phyloP scores from a whole-genome alignment of 2,329 filamentous ascomycete species.

The Ilyonectria destructans region DNA sequence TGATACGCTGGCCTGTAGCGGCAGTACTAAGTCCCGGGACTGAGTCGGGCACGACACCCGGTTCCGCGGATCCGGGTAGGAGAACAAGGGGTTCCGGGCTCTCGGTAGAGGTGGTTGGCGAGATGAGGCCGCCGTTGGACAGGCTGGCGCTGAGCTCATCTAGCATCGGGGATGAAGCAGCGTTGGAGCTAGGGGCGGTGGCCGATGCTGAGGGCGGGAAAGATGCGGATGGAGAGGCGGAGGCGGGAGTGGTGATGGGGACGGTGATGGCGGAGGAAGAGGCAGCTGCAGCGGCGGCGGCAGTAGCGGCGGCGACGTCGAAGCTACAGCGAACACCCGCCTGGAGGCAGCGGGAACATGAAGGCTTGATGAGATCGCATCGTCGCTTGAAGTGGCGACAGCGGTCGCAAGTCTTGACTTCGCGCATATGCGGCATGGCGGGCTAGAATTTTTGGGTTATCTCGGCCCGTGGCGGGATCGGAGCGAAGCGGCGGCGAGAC shows the following conservation, averaged over 20 bases:
- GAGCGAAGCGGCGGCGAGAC: constrained; percentile 16
- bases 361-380: constrained; percentile 55
- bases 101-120: constrained; percentile 50
- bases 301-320: constrained; percentile 41
- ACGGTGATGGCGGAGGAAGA: constrained; percentile 36
- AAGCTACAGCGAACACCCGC: constrained; percentile 55
- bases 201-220: constrained; percentile 8
- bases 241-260: constrained; percentile 26
- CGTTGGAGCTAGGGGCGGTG: constrained; percentile 24
- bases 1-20: constrained; percentile 42
- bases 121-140: constrained; percentile 48
- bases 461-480: constrained; percentile 35
- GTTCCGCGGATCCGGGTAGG: constrained; percentile 24
- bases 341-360: constrained; percentile 55
- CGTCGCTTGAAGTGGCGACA: constrained; percentile 57
- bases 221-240: constrained; percentile 7
- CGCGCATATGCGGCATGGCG: constrained; percentile 52
- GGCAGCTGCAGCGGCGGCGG: constrained; percentile 34
- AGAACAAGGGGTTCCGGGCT: constrained; percentile 46
- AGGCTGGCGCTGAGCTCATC: constrained; percentile 33
- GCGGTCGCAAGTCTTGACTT: constrained; percentile 57
- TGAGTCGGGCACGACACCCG: constrained; percentile 22
- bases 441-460: constrained; percentile 28
- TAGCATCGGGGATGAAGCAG: constrained; percentile 37
- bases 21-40: constrained; percentile 15